Evolutionary conservation across 1,139 yeast species (phyloP), one percentile per base, ranked within the genome.

Genomic region (Blastobotrys capitulatus): DNA sequence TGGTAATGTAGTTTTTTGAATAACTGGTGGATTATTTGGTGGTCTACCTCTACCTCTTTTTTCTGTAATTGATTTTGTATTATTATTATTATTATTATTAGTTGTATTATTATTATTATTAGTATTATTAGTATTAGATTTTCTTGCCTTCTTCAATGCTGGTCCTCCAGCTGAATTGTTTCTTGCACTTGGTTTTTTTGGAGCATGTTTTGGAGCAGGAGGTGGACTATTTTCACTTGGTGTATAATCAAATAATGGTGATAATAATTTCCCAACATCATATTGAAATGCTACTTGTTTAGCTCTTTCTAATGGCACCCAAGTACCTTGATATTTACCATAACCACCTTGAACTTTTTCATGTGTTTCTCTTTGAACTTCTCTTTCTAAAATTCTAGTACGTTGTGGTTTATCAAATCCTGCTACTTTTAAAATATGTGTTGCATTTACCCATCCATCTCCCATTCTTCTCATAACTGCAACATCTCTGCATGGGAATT

Each of bases 371-470:
- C 80, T 82, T 59, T 88, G 95, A 19, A 90, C 95, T 54, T 94
- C 97, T 61, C 86, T 83, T 63, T 92, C 97, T 59, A 90, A 76
- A 55, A 89, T 89, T 63, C 95, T 82, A 12, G 97, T 90, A 61
- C 97, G 74, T 65, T 86, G 88, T 1, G 97, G 96, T 67, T 90
- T 90, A 54, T 96, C 96, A 64, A 90, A 89, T 62, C 88, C 86
- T 47, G 97, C 96, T 45, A 94, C 90, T 66, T 92, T 90, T 53
- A 92, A 75, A 44, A 92, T 89, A 69, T 92, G 97, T 22, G 98
- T 92, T n/a, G 97, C 97, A 70, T 92, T 92, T 49, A 90, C 95
- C 95, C 97, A 89, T 52, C 88, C 89, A 65, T 92, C 97, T 40
- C 77, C 74, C 57, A 87, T 83, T 53, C 97, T 75, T 66, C 97